Evolutionary conservation across 2,329 filamentous ascomycete genomes (phyloP).

Genomic region (Massarina eburnea): DNA sequence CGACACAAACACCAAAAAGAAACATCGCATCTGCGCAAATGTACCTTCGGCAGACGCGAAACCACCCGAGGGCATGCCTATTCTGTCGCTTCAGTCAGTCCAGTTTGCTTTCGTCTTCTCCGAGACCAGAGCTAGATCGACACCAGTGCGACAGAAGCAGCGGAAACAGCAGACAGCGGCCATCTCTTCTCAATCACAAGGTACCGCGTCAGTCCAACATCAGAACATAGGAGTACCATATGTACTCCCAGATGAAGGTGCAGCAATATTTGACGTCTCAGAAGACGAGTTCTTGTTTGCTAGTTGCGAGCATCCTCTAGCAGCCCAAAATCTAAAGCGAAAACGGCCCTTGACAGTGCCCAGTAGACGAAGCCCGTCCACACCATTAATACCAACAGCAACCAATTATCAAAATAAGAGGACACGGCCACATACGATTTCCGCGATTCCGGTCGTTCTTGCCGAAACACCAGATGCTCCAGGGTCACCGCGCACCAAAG

Average conservation of each 20-base stretch:
- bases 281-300: background rate
- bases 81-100: slow-evolving; percentile 29
- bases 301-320: background rate
- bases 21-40: slow-evolving; percentile 24
- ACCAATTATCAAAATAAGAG: background rate
- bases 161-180: slow-evolving; percentile 4
- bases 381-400: background rate
- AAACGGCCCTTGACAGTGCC: slow-evolving; percentile 1
- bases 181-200: background rate
- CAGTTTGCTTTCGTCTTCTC: slow-evolving; percentile 25
- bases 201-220: background rate
- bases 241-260: background rate
- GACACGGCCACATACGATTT: background rate
- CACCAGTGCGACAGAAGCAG: slow-evolving; percentile 9
- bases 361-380: background rate
- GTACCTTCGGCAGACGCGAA: slow-evolving; percentile 29
- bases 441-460: background rate
- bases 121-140: slow-evolving; percentile 13
- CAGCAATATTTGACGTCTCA: background rate
- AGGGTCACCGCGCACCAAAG: slow-evolving; percentile 10
- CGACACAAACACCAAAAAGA: slow-evolving; percentile 8
- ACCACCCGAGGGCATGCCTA: slow-evolving; percentile 32
- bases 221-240: background rate
- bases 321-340: background rate
- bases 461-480: background rate